These are phyloP conservation scores for bread wheat (Triticum aestivum) DNA, from an alignment of 176 grass and related monocot genomes.

Conservation along the genomic window IWGSC_CS_RefSeq_v2.1 NC_057797.1:57249550-57250049, in stretches of 20 bases:
- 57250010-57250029: conserved; percentile 49
- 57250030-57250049: conserved; percentile 10
- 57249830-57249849: conserved; percentile 32
- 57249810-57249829: conserved; percentile 43
- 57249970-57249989: conserved; percentile 60
- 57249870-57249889: conserved; percentile 44
- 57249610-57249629: fast-evolving
- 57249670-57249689: conserved; percentile 40
- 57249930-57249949: conserved; percentile 47
- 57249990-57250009: background rate
- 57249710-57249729: conserved; percentile 50
- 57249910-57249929: conserved; percentile 9
- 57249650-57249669: conserved; percentile 26
- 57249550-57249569: conserved; percentile 6
- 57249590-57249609: background rate
- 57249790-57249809: conserved; percentile 31
- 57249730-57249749: background rate
- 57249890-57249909: conserved; percentile 59
- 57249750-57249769: conserved; percentile 12
- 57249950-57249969: conserved; percentile 48
- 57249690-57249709: background rate
- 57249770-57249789: background rate
- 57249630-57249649: conserved; percentile 23
- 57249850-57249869: conserved; percentile 37
- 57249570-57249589: conserved; percentile 2